These are phyloP conservation scores for Diplodia sapinea DNA, from an alignment of 2,329 filamentous ascomycete species.

Conservation along the genomic window DNA sequence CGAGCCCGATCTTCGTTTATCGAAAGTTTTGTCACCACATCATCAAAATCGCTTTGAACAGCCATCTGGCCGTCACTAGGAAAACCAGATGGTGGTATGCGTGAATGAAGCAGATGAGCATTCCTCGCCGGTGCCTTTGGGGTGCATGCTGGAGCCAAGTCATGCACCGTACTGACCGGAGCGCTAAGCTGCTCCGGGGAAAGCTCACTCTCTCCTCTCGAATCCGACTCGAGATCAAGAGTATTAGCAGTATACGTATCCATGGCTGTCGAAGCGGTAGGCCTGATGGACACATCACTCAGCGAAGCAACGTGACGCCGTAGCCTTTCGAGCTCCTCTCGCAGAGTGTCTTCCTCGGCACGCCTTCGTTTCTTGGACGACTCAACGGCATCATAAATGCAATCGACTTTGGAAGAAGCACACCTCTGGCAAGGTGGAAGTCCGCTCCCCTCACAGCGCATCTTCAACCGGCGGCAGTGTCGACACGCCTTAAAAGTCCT, in stretches of 20 bases:
- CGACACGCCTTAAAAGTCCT: conserved; percentile 25
- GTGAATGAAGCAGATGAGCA: not conserved
- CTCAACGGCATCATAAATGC: not conserved
- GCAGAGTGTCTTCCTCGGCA: not conserved
- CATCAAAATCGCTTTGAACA: not conserved
- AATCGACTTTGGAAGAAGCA: not conserved
- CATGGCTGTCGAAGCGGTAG: not conserved
- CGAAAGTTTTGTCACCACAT: not conserved
- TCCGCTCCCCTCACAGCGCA: conserved; percentile 11
- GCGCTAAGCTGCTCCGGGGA: conserved; percentile 18
- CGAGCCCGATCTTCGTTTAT: conserved; percentile 10
- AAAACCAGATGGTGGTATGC: not conserved
- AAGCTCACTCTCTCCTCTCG: not conserved
- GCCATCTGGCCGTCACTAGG: not conserved
- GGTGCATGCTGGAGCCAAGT: not conserved
- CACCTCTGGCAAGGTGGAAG: conserved; percentile 14
- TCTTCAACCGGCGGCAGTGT: conserved; percentile 11
- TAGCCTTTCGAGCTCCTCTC: conserved; percentile 1
- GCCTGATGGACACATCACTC: not conserved
- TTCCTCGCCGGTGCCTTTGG: not conserved
- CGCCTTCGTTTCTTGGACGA: not conserved
- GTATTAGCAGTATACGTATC: no score
- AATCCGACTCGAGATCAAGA: not conserved
- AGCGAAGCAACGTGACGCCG: conserved; percentile 4
- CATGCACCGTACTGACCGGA: conserved; percentile 8